Base-by-base conservation (phyloP, 352 stramenopile genomes). In the Blastocystis sp. region DNA sequence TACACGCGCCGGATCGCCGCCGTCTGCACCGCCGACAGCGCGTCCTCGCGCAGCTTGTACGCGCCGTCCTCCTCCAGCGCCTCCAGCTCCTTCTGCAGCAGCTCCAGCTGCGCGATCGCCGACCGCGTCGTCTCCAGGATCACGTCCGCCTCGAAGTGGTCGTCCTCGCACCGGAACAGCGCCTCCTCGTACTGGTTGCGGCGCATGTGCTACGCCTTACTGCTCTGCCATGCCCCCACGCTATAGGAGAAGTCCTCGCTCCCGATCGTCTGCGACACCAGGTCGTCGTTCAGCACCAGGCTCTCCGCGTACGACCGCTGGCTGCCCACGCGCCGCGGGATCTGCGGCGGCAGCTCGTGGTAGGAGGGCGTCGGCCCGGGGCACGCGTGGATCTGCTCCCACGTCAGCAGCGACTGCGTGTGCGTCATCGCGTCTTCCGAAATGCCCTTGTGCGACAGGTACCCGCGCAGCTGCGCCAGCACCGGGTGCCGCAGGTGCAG, bases 151-250 rank as follows among this genome's bases (percentile, higher is more conserved):
- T 98, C 94, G 90, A 96, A 98, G 10, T 96, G 93, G 90, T 99
- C 97, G 90, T 99, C 97, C 91, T 99, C 97, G 82, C 94, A 98
- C 84, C 97, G 96, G 91, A 99, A 99, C 0, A 99, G 91, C 6
- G 94, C 94, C 90, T 99, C 97, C 90, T 99, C 97, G 89, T 98
- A 98, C 84, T 98, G 94, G 90, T 99, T 99, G 87, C 98, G 97
- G 52, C 97, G 94, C 95, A 99, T 98, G 89, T 98, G 97, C 91
- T 94, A 91, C 76, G 94, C 24, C 24, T 24, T 10, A 40, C 11
- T 48, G 17, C 4, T 3, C 17, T 3, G 3, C 7, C n/a, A 24
- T 2, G 24, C 14, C 3, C 48, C 11, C n/a, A 76, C 87, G 43
- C 95, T 97, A 89, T 96, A 97, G n/a, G 94, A 98, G 87, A 98